These are phyloP conservation scores for Daldinia childiae DNA, from an alignment of 495 filamentous ascomycete genomes.

Conservation along the genomic window DNA sequence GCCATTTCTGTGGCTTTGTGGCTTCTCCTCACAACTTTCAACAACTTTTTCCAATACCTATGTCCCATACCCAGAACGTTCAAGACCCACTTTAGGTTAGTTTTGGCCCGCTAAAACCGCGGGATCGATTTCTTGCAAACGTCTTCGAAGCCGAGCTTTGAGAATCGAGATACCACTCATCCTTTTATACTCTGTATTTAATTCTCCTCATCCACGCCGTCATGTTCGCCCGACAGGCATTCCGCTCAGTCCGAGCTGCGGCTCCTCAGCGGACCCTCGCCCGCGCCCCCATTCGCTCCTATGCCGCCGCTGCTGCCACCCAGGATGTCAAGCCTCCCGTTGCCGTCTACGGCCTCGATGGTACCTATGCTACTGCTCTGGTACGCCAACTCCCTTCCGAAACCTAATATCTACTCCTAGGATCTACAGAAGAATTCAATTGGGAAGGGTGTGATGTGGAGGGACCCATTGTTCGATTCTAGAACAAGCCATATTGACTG, in stretches of 20 bases:
- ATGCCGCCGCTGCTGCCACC: constrained; percentile 71
- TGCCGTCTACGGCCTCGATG: constrained; percentile 92
- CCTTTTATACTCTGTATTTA: constrained; percentile 18
- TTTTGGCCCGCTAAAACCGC: constrained; percentile 36
- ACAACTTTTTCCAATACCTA: not conserved
- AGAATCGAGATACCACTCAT: constrained; percentile 25
- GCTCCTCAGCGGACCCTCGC: constrained; percentile 59
- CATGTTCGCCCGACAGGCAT: constrained; percentile 71
- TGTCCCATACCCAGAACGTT: no score
- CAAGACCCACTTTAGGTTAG: not conserved
- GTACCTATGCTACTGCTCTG: constrained; percentile 97
- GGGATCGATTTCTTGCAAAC: constrained; percentile 46
- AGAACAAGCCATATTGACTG: constrained; percentile 40
- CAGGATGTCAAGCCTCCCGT: constrained; percentile 83
- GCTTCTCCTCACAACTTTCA: not conserved
- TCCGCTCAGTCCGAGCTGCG: constrained; percentile 66
- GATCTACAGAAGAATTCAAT: constrained; percentile 5
- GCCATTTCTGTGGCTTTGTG: not conserved
- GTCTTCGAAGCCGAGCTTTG: constrained; percentile 37
- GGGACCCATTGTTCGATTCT: not conserved
- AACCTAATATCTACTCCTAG: not conserved
- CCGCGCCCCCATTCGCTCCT: constrained; percentile 65
- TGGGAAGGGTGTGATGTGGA: constrained; percentile 8
- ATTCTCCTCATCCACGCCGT: constrained; percentile 46
- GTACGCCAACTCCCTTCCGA: constrained; percentile 64